Evolutionary conservation across 2,329 filamentous ascomycete species (phyloP).

Genomic region (Hymenoscyphus fraxineus): DNA sequence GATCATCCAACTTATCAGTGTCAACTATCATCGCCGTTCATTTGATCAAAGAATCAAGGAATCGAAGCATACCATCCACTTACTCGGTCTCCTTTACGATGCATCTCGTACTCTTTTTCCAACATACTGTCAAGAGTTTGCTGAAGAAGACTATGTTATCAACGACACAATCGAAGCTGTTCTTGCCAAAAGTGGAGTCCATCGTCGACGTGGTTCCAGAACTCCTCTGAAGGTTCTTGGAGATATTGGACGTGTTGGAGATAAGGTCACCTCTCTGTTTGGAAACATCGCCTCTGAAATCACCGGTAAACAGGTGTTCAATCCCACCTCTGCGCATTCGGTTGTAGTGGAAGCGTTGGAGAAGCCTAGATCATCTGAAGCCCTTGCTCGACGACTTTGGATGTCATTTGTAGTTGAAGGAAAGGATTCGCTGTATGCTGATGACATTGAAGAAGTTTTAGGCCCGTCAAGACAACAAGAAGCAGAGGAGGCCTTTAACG

Average conservation of each 20-base stretch:
- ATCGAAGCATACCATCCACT: constrained; percentile 79
- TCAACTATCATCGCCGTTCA: constrained; percentile 80
- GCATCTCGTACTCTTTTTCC: constrained; percentile 86
- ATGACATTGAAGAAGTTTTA: constrained; percentile 86
- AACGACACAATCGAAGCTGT: constrained; percentile 75
- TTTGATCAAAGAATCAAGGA: constrained; percentile 81
- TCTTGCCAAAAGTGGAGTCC: constrained; percentile 53
- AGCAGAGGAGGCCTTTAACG: constrained; percentile 78
- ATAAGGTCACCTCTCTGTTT: constrained; percentile 90
- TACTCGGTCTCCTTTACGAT: constrained; percentile 84
- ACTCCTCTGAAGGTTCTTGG: constrained; percentile 75
- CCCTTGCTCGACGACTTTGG: constrained; percentile 92
- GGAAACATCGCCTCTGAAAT: constrained; percentile 93
- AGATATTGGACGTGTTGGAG: constrained; percentile 76
- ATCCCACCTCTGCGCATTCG: constrained; percentile 84
- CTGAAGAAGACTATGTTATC: constrained; percentile 88
- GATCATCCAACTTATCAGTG: constrained; percentile 77
- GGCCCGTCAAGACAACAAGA: constrained; percentile 69
- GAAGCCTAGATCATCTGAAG: constrained; percentile 78
- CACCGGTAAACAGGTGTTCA: constrained; percentile 92
- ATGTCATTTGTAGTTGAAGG: constrained; percentile 97
- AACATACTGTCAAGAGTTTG: constrained; percentile 86
- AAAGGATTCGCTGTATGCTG: constrained; percentile 69
- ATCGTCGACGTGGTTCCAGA: constrained; percentile 54
- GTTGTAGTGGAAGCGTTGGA: constrained; percentile 87